phyloP scores from a whole-genome alignment of 2,329 filamentous ascomycete genomes.

The Capronia epimyces region DNA sequence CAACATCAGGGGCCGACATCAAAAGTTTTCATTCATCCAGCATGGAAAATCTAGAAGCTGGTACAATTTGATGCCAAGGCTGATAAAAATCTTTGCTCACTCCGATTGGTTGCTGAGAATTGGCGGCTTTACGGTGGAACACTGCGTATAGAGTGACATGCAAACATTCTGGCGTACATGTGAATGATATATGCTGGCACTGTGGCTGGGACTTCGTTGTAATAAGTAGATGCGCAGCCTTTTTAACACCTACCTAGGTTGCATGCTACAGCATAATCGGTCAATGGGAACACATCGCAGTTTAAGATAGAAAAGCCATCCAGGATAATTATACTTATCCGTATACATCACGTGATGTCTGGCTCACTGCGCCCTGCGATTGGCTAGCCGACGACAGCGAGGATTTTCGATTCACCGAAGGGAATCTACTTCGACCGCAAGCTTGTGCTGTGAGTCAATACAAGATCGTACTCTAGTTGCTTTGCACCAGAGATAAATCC shows the following conservation, averaged over 20 bases:
- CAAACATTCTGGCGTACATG: too few relatives aligned
- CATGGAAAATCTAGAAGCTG: neutral
- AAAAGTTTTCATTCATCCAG: neutral
- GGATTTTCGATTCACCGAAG: neutral
- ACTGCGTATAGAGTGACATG: neutral
- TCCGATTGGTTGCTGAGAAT: neutral
- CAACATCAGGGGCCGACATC: neutral
- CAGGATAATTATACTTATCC: too few relatives aligned
- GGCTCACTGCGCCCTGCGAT: too few relatives aligned
- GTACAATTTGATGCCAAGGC: conserved; percentile 6
- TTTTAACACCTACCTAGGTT: too few relatives aligned
- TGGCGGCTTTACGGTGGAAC: neutral
- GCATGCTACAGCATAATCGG: too few relatives aligned
- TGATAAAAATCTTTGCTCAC: neutral
- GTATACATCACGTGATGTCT: neutral
- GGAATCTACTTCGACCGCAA: neutral
- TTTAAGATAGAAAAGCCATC: too few relatives aligned
- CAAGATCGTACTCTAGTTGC: too few relatives aligned
- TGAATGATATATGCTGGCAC: too few relatives aligned
- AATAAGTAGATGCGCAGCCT: too few relatives aligned
- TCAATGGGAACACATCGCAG: too few relatives aligned
- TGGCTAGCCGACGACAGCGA: neutral
- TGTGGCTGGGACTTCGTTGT: too few relatives aligned
- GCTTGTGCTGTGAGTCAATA: neutral
- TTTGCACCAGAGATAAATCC: too few relatives aligned